phyloP scores from a whole-genome alignment of 1,139 yeast species.

The Candida frijolesensis region DNA sequence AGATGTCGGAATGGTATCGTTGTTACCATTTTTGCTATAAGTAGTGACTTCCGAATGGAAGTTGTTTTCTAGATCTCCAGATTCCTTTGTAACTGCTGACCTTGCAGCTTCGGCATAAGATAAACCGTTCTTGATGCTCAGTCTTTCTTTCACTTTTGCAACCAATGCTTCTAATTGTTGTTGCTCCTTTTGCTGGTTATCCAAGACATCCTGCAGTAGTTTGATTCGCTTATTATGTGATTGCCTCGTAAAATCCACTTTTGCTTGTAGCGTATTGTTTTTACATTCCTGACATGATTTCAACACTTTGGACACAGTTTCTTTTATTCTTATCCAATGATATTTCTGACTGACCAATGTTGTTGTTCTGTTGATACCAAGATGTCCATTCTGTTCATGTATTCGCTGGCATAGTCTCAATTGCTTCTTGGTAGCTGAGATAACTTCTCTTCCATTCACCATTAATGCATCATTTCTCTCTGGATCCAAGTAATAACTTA shows the following conservation, averaged over 20 bases:
- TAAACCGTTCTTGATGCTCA: neutral
- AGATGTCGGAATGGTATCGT: neutral
- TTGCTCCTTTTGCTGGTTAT: conserved; percentile 1
- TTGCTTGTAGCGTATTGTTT: conserved; percentile 19
- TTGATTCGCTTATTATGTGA: conserved; percentile 1
- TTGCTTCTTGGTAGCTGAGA: conserved; percentile 75
- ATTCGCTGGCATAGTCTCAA: conserved; percentile 70
- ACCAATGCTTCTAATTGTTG: conserved; percentile 12
- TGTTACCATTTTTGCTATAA: neutral
- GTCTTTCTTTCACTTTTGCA: conserved; percentile 9
- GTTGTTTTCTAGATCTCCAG: conserved; percentile 15
- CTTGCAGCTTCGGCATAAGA: conserved; percentile 48
- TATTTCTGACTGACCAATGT: conserved; percentile 74
- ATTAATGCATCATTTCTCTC: conserved; percentile 60
- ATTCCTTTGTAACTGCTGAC: conserved; percentile 26
- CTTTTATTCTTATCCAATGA: conserved; percentile 91
- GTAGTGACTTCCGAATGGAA: conserved; percentile 10
- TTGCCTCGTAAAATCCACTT: conserved; percentile 7
- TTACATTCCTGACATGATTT: conserved; percentile 78
- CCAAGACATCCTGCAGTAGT: neutral
- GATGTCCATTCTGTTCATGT: conserved; percentile 65
- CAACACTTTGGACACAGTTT: conserved; percentile 80
- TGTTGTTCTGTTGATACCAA: conserved; percentile 91
- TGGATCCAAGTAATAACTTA: conserved; percentile 61
- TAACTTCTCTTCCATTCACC: conserved; percentile 80